Base-by-base conservation (phyloP, 2,329 filamentous ascomycete species). In the Pseudogymnoascus sp. region DNA sequence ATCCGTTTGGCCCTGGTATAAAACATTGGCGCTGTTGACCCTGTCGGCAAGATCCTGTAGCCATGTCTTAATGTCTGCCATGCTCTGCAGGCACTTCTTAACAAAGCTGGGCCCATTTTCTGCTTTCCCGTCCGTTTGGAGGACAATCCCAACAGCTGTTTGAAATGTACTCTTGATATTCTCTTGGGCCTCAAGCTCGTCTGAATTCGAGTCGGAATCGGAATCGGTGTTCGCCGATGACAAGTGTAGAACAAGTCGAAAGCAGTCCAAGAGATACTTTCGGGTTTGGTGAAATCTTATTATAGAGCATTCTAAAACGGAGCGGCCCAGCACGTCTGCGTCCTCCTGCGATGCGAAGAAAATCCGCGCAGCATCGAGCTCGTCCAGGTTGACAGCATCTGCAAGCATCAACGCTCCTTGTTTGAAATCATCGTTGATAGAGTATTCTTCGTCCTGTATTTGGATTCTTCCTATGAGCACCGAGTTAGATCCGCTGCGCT, bases 361-460 rank as follows among this genome's bases (percentile, higher is more conserved):
- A 59, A 94, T 82, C 67, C 83, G 82, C 8, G 91, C 89, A 15
- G 93, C 88, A 69, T 94, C 85, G 62, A 96, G 73, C 75, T 99
- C 95, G 75, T 99, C 92, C 60, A 99, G 80, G 69, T 96, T 87
- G 65, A 97, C 80, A 68, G 91, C 90, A 74, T 97, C 92, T 61
- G 93, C 89, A 37, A 99, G 80, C 69, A 90, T 84, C 33, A 96
- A 80, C 25, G 87, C 84, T 67, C 88, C 86, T 74, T 96, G 88
- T 71, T 93, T 86, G 75, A 99, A 97, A 65, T 91, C 87, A 62
- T 89, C 83, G 75, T 96, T 97, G 77, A 99, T 79, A 21, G 82
- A 78, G 74, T 91, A 97, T 69, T 92, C 85, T 35, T 84, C 82
- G 65, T 86, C 87, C 68, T 84, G 83, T 63, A 96, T 76, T 35